phyloP scores from a whole-genome alignment of 2,329 filamentous ascomycete species.

The Exophiala mesophila region DNA sequence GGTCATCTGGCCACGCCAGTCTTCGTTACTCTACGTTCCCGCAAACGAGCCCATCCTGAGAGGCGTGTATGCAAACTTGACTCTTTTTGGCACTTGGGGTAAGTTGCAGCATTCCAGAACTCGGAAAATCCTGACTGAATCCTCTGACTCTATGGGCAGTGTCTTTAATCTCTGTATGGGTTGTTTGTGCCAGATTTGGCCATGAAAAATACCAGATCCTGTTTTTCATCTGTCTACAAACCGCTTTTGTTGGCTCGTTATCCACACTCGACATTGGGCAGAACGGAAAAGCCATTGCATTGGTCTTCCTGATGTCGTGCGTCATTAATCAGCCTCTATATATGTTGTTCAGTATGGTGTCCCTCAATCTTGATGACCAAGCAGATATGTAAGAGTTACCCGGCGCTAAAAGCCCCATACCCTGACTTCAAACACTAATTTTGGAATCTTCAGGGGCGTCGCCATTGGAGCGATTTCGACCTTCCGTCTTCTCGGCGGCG shows the following conservation, averaged over 20 bases:
- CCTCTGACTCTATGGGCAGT: constrained; percentile 4
- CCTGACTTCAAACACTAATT: background rate
- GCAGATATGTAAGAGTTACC: constrained; percentile 13
- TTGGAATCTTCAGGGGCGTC: constrained; percentile 13
- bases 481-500: constrained; percentile 26
- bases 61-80: constrained; percentile 12
- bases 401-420: background rate
- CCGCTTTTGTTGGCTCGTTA: constrained; percentile 8
- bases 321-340: constrained; percentile 16
- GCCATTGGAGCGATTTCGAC: constrained; percentile 28
- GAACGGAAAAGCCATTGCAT: constrained; percentile 13
- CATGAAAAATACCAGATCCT: constrained; percentile 17
- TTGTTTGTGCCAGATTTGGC: constrained; percentile 12
- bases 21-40: constrained; percentile 10
- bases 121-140: background rate
- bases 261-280: constrained; percentile 9
- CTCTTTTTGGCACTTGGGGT: constrained; percentile 10
- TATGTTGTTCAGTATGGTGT: constrained; percentile 18
- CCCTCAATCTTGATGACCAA: constrained; percentile 16
- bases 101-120: background rate
- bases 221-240: constrained; percentile 12
- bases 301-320: constrained; percentile 12
- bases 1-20: constrained; percentile 40
- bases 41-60: constrained; percentile 12
- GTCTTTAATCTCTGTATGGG: constrained; percentile 16